phyloP scores from a whole-genome alignment of 768 basidiomycete species.

The Myochromella boudieri region DNA sequence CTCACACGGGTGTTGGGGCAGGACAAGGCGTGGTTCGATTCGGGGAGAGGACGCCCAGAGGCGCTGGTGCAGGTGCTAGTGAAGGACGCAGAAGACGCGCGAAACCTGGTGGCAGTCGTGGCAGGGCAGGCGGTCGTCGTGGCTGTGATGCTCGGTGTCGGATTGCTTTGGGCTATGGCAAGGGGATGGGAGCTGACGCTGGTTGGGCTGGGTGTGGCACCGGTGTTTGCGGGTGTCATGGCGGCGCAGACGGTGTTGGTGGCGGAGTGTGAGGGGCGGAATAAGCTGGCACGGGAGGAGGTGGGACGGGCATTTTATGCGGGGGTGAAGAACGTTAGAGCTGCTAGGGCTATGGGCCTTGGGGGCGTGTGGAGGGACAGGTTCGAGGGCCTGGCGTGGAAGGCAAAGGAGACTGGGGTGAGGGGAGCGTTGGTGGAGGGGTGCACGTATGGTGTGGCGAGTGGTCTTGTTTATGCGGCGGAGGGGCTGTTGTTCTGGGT shows the following conservation, averaged over 20 bases:
- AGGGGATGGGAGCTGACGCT: slow-evolving; percentile 92
- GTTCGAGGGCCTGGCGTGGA: slow-evolving; percentile 63
- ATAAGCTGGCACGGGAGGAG: slow-evolving; percentile 85
- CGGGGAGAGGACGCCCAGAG: slow-evolving; percentile 38
- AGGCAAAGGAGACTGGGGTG: slow-evolving; percentile 66
- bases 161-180: slow-evolving; percentile 86
- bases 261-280: slow-evolving; percentile 68
- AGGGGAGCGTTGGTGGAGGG: slow-evolving; percentile 88
- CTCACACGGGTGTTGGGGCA: slow-evolving; percentile 67
- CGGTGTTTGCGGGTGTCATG: slow-evolving; percentile 78
- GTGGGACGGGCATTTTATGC: slow-evolving; percentile 86
- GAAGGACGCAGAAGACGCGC: slow-evolving; percentile 89
- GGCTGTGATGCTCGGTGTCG: slow-evolving; percentile 75
- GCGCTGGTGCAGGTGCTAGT: slow-evolving; percentile 70
- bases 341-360: slow-evolving; percentile 86
- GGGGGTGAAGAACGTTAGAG: slow-evolving; percentile 79
- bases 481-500: slow-evolving; percentile 93
- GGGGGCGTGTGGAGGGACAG: slow-evolving; percentile 65
- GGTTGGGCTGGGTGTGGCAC: slow-evolving; percentile 84
- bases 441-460: slow-evolving; percentile 77
- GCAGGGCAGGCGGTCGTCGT: slow-evolving; percentile 75
- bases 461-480: slow-evolving; percentile 82
- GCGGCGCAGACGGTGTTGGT: slow-evolving; percentile 72
- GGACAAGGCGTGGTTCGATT: slow-evolving; percentile 90
- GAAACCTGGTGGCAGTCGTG: slow-evolving; percentile 71